A percentile compares a stretch with the other conserved stretches of the same genome.
phyloP scores from a whole-genome alignment of 1,284 basidiomycete genomes.

The Coniferiporia sulphurascens region DNA sequence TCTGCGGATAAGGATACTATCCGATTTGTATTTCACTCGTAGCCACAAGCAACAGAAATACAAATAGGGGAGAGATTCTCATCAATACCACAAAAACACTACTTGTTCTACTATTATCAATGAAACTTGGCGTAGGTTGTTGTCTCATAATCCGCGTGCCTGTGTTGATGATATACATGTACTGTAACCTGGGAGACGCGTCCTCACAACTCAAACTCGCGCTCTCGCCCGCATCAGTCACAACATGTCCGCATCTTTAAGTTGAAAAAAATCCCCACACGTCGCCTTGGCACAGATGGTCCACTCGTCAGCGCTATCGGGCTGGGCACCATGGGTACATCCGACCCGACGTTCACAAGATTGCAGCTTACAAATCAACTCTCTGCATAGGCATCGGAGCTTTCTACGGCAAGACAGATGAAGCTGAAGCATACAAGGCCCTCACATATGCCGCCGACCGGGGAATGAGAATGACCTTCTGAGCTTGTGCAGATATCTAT shows the following conservation, averaged over 20 bases:
- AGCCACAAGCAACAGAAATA: background rate
- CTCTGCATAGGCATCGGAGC: constrained; percentile 13
- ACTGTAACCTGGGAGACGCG: too few relatives aligned
- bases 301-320: too few relatives aligned
- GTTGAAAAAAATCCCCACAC: too few relatives aligned
- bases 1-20: background rate
- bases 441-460: too few relatives aligned
- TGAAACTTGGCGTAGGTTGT: background rate
- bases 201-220: too few relatives aligned
- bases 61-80: background rate
- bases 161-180: background rate
- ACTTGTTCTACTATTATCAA: background rate
- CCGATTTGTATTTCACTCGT: background rate
- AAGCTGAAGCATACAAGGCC: constrained; percentile 12
- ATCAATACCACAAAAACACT: background rate
- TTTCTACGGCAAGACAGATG: constrained; percentile 16
- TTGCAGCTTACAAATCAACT: too few relatives aligned
- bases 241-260: too few relatives aligned
- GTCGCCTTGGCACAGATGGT: too few relatives aligned
- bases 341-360: too few relatives aligned
- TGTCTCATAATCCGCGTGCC: background rate
- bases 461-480: constrained; percentile 18
- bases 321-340: too few relatives aligned
- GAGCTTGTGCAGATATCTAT: constrained; percentile 17
- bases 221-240: too few relatives aligned